Evolutionary conservation across 129 eudicot species (phyloP).

Genomic region (Artemisia argyi): DNA sequence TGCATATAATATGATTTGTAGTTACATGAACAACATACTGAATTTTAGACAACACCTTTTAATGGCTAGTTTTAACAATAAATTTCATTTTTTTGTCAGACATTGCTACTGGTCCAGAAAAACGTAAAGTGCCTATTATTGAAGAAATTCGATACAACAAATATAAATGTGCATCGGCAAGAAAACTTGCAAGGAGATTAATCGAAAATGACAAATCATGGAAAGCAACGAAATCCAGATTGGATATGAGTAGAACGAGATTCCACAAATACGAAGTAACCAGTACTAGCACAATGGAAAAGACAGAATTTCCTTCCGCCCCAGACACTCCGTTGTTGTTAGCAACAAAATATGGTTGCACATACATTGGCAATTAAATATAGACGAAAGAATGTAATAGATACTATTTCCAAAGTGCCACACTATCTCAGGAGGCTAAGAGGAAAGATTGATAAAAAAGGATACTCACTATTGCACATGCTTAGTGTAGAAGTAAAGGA

Average conservation of each 20-base stretch:
- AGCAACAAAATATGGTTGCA: constrained; percentile 28
- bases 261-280: background rate
- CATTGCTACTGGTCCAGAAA: constrained; percentile 1
- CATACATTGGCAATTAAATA: constrained; percentile 27
- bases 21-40: too few relatives aligned
- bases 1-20: too few relatives aligned
- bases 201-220: constrained; percentile 14
- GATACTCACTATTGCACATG: constrained; percentile 35
- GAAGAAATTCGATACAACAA: constrained; percentile 13
- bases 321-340: constrained; percentile 27
- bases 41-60: too few relatives aligned
- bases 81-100: background rate
- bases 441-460: constrained; percentile 26
- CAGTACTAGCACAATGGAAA: background rate
- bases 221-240: constrained; percentile 18
- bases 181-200: constrained; percentile 2
- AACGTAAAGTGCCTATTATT: constrained; percentile 18
- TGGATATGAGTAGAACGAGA: background rate
- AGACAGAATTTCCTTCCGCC: background rate
- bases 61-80: too few relatives aligned
- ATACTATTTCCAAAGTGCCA: constrained; percentile 17
- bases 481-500: constrained; percentile 15
- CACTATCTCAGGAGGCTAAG: constrained; percentile 22
- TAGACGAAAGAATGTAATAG: constrained; percentile 10
- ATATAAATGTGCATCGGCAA: constrained; percentile 11